Evolutionary conservation across 2,329 filamentous ascomycete species (phyloP).

Genomic region (Pseudonectria foliicola): DNA sequence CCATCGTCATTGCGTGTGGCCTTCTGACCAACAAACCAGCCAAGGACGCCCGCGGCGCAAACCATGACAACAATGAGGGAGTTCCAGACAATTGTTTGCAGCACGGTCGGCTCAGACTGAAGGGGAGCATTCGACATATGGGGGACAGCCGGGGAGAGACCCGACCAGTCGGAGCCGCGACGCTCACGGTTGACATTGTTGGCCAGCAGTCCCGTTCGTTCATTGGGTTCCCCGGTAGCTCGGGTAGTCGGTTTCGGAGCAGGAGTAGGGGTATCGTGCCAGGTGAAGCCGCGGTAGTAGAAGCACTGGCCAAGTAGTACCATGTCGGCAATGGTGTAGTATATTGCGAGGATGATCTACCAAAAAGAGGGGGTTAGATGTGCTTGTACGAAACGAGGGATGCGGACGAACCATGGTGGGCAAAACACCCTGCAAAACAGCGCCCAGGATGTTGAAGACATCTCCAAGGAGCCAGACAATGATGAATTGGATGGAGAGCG

Average conservation of each 20-base stretch:
- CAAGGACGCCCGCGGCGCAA: slow-evolving; percentile 71
- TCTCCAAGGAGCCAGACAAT: slow-evolving; percentile 90
- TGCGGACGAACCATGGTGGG: slow-evolving; percentile 68
- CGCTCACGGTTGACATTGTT: slow-evolving; percentile 38
- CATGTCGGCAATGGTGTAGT: slow-evolving; percentile 87
- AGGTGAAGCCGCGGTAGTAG: slow-evolving; percentile 84
- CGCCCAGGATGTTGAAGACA: slow-evolving; percentile 95
- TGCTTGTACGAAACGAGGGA: neutral
- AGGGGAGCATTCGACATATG: slow-evolving; percentile 49
- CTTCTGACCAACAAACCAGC: slow-evolving; percentile 65
- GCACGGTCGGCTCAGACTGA: slow-evolving; percentile 39
- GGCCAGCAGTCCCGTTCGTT: slow-evolving; percentile 45
- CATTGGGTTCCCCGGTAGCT: slow-evolving; percentile 34
- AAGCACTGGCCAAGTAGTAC: slow-evolving; percentile 86
- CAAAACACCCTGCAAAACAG: slow-evolving; percentile 80
- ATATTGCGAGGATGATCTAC: slow-evolving; percentile 80
- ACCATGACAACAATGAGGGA: slow-evolving; percentile 70
- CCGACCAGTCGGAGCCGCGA: slow-evolving; percentile 50
- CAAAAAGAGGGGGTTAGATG: slow-evolving; percentile 4
- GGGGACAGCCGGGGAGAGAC: slow-evolving; percentile 75
- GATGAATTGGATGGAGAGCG: slow-evolving; percentile 84
- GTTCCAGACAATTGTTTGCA: slow-evolving; percentile 66
- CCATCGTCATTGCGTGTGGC: slow-evolving; percentile 33
- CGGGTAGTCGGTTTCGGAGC: slow-evolving; percentile 32
- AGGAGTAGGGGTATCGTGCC: slow-evolving; percentile 45